Evolutionary conservation across 1,284 basidiomycete species (phyloP).

Genomic region (Ustilago curta): DNA sequence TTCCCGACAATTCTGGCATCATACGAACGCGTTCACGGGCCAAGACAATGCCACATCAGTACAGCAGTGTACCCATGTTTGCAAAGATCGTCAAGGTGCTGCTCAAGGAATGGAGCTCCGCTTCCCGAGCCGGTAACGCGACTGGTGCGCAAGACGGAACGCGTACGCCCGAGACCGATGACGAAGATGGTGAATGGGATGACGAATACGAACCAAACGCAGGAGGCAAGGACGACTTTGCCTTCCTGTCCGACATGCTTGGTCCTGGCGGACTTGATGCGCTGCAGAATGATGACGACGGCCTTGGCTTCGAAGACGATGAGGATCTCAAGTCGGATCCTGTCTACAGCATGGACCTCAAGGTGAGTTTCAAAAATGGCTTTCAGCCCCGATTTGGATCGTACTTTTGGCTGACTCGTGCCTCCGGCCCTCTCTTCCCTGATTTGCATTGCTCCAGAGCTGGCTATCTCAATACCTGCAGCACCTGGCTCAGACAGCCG

Average conservation of each 20-base stretch:
- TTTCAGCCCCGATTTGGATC: too few relatives aligned
- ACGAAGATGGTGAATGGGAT: constrained; percentile 60
- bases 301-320: constrained; percentile 72
- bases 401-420: neutral
- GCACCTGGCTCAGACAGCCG: constrained; percentile 26
- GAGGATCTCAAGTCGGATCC: constrained; percentile 89
- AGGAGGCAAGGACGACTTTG: constrained; percentile 72
- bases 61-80: constrained; percentile 85
- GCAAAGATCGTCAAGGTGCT: constrained; percentile 91
- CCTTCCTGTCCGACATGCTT: constrained; percentile 69
- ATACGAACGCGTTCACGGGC: constrained; percentile 96
- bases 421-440: too few relatives aligned
- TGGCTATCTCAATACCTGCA: constrained; percentile 38
- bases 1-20: constrained; percentile 71
- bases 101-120: constrained; percentile 79
- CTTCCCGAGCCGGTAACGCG: constrained; percentile 61
- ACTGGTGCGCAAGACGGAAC: constrained; percentile 27
- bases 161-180: constrained; percentile 54
- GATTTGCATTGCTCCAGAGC: neutral
- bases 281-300: constrained; percentile 75
- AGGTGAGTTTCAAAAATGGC: constrained; percentile 53
- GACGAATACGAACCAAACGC: constrained; percentile 66
- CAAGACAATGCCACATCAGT: constrained; percentile 77
- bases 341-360: constrained; percentile 87
- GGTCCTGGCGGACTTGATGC: constrained; percentile 75